A percentile compares a stretch with the other conserved stretches of the same genome.
phyloP scores from a whole-genome alignment of 331 rosid species.

The Acacia pycnantha region DNA sequence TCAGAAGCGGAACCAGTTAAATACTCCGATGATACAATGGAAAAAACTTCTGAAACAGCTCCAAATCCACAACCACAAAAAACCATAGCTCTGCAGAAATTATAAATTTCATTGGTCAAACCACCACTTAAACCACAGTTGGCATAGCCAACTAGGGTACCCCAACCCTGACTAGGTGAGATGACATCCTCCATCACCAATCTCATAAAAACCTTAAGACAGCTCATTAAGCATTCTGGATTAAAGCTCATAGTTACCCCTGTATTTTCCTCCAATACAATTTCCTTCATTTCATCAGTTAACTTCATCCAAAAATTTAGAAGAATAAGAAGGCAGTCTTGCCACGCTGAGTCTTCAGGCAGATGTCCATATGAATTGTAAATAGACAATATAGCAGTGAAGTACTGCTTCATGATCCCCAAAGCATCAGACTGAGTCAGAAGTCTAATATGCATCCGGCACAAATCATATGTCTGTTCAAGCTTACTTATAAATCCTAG shows the following conservation, averaged over 20 bases:
- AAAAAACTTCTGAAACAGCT: slow-evolving; percentile 77
- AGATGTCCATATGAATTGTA: slow-evolving; percentile 50
- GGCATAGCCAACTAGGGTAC: slow-evolving; percentile 59
- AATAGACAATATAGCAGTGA: slow-evolving; percentile 63
- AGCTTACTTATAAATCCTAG: slow-evolving; percentile 72
- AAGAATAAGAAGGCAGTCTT: slow-evolving; percentile 85
- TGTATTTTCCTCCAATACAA: slow-evolving; percentile 40
- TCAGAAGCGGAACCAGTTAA: slow-evolving; percentile 44
- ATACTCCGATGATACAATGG: slow-evolving; percentile 52
- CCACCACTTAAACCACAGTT: slow-evolving; percentile 60
- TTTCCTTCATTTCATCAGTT: slow-evolving; percentile 74
- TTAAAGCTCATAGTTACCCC: slow-evolving; percentile 47
- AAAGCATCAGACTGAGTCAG: slow-evolving; percentile 72
- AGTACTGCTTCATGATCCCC: slow-evolving; percentile 72
- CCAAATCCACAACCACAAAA: slow-evolving; percentile 93
- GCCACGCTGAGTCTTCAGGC: slow-evolving; percentile 89
- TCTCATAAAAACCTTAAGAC: slow-evolving; percentile 75
- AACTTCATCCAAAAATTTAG: slow-evolving; percentile 82
- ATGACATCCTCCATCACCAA: slow-evolving; percentile 85
- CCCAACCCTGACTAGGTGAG: slow-evolving; percentile 96
- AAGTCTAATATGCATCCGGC: slow-evolving; percentile 57
- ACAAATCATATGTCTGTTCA: slow-evolving; percentile 68
- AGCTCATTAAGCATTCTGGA: slow-evolving; percentile 65
- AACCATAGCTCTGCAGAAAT: slow-evolving; percentile 81
- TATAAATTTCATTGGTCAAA: slow-evolving; percentile 52